Conservation (phyloP, 192 early-diverging fungal species). For the Coemansia sp. region DNA sequence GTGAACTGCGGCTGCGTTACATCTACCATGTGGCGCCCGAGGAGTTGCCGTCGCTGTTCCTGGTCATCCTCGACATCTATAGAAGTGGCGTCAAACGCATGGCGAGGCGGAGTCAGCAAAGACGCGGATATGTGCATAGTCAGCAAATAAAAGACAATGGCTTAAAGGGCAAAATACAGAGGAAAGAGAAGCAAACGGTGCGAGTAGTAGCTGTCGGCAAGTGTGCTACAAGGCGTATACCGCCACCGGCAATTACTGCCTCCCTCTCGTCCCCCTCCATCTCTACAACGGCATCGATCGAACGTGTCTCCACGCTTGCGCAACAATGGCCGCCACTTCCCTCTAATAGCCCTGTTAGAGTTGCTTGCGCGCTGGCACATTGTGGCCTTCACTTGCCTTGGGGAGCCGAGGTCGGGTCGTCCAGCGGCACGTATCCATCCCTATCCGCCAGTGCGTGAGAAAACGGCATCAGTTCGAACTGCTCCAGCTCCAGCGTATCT, state of each 20-base stretch:
- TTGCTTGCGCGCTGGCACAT: not conserved
- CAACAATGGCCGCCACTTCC: not conserved
- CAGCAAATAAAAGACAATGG: not conserved
- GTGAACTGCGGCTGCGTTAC: constrained; percentile 48
- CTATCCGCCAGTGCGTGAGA: constrained; percentile 26
- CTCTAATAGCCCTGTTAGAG: not conserved
- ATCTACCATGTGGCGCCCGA: constrained; percentile 36
- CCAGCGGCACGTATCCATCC: constrained; percentile 31
- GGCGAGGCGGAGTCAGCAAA: not conserved
- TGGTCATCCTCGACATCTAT: constrained; percentile 8
- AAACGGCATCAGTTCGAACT: constrained; percentile 6
- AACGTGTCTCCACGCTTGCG: not conserved
- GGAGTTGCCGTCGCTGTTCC: not conserved
- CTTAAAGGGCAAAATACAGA: not conserved
- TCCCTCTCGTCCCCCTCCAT: not conserved
- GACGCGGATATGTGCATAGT: not conserved
- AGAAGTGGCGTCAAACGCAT: not conserved
- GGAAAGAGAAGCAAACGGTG: not conserved
- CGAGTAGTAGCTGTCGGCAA: not conserved
- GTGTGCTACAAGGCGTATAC: not conserved
- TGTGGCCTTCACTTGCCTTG: constrained; percentile 19
- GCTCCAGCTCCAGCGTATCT: not conserved
- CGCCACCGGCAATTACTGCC: not conserved
- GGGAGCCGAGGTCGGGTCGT: constrained; percentile 10
- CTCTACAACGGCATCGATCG: not conserved